Evolutionary conservation across 257 asterid species (phyloP).

Genomic region (Nicotiana benthamiana): DNA sequence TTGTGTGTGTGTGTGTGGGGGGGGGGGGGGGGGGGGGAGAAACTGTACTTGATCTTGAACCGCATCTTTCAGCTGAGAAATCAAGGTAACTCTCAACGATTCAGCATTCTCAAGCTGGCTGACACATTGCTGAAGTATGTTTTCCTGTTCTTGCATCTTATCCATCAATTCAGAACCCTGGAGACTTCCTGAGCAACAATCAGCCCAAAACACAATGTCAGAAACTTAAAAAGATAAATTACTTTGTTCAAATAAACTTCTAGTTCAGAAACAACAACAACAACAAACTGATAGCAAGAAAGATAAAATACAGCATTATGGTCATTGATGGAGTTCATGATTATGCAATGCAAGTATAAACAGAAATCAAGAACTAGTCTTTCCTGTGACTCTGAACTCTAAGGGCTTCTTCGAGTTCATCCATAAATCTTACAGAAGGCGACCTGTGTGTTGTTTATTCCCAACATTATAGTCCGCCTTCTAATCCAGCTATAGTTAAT

Average conservation of each 20-base stretch:
- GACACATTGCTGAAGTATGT: slow-evolving; percentile 47
- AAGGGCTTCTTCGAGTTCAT: neutral
- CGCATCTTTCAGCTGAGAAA: slow-evolving; percentile 75
- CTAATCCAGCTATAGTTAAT: neutral
- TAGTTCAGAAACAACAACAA: neutral
- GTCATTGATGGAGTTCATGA: neutral
- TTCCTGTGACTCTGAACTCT: neutral
- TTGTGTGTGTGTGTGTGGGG: too few relatives aligned
- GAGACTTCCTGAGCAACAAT: slow-evolving; percentile 43
- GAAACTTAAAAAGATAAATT: neutral
- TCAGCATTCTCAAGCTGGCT: slow-evolving; percentile 68
- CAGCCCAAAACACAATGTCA: slow-evolving; percentile 8
- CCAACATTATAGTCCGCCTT: neutral
- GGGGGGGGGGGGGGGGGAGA: neutral
- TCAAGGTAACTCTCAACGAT: slow-evolving; percentile 50
- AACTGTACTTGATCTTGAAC: slow-evolving; percentile 72
- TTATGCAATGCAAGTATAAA: neutral
- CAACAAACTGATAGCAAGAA: neutral
- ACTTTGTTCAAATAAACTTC: neutral
- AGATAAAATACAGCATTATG: neutral
- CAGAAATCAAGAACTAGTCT: neutral
- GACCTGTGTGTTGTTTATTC: neutral
- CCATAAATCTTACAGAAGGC: neutral
- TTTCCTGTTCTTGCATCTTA: slow-evolving; percentile 68
- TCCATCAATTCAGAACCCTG: slow-evolving; percentile 48